Conservation (phyloP, 2,329 filamentous ascomycete species). For the Ceratocystiopsis brevicomis region DNA sequence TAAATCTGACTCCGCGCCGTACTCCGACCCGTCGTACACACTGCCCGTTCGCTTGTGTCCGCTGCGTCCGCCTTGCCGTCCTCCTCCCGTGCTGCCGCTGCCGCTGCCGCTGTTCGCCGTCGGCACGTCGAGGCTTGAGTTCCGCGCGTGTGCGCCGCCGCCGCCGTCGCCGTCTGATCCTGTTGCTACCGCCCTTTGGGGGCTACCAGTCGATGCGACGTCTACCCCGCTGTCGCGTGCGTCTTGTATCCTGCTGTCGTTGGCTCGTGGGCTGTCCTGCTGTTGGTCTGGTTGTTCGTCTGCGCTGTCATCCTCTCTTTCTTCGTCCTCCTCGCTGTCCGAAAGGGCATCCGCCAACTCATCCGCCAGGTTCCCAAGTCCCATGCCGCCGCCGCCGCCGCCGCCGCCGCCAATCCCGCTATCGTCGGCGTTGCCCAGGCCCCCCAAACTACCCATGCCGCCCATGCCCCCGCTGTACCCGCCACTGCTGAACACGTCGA, state of each 20-base stretch:
- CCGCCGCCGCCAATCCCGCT: conserved; percentile 20
- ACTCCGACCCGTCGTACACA: conserved; percentile 56
- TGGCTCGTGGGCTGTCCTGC: no score
- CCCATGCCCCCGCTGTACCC: not conserved
- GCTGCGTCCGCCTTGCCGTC: conserved; percentile 9
- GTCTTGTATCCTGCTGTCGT: conserved; percentile 16
- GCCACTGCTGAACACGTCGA: conserved; percentile 17
- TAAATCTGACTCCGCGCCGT: conserved; percentile 52
- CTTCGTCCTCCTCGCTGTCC: conserved; percentile 39
- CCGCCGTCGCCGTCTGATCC: conserved; percentile 20
- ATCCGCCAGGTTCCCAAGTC: conserved; percentile 61
- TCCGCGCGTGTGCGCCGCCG: conserved; percentile 13
- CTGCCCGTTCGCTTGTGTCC: conserved; percentile 33
- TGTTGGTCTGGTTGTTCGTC: no score
- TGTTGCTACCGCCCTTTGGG: not conserved
- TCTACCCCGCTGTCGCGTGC: conserved; percentile 10
- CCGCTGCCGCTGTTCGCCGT: conserved; percentile 14
- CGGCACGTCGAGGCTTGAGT: conserved; percentile 25
- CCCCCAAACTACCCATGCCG: no score
- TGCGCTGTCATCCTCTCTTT: conserved; percentile 26
- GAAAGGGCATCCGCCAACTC: conserved; percentile 60
- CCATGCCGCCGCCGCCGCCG: conserved; percentile 27
- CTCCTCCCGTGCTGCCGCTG: conserved; percentile 7
- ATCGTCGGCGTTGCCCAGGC: not conserved
- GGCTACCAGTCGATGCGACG: no score